Conservation (phyloP, 2,329 filamentous ascomycete species). For the Teratosphaeria gauchensis region DNA sequence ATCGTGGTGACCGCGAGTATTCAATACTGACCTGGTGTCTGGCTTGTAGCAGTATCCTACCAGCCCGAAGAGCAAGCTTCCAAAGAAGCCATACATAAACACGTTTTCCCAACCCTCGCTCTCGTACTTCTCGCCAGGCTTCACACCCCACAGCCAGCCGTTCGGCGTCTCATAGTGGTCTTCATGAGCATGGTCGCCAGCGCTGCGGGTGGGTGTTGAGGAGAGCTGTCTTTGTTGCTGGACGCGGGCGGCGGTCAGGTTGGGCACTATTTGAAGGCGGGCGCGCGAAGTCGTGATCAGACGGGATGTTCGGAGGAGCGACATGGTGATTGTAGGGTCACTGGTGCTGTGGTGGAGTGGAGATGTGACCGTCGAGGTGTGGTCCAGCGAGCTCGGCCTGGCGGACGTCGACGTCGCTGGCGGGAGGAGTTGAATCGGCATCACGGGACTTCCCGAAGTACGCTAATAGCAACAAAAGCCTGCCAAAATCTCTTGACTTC, state of each 20-base stretch:
- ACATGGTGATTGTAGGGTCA: slow-evolving; percentile 15
- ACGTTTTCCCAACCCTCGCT: slow-evolving; percentile 93
- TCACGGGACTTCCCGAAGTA: not conserved
- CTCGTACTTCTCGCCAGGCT: slow-evolving; percentile 90
- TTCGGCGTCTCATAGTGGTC: slow-evolving; percentile 79
- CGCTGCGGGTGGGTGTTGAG: slow-evolving; percentile 21
- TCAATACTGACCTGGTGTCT: slow-evolving; percentile 75
- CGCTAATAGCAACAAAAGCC: not conserved
- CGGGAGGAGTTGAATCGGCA: not conserved
- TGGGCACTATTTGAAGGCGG: slow-evolving; percentile 24
- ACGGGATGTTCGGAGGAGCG: slow-evolving; percentile 19
- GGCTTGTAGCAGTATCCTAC: slow-evolving; percentile 93
- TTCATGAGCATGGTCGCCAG: slow-evolving; percentile 56
- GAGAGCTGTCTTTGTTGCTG: slow-evolving; percentile 23
- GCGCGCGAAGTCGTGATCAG: slow-evolving; percentile 22
- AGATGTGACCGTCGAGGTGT: slow-evolving; percentile 3
- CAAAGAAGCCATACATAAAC: slow-evolving; percentile 77
- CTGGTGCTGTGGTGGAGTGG: slow-evolving; percentile 2
- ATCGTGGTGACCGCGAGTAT: not conserved
- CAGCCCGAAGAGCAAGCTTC: slow-evolving; percentile 60
- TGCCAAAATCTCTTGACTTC: not conserved
- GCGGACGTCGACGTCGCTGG: not conserved
- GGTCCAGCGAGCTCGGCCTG: not conserved
- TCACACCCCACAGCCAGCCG: slow-evolving; percentile 89
- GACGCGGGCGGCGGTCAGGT: slow-evolving; percentile 15